Base-by-base conservation (phyloP, 805 yeast species). In the Yamadazyma akitaensis region DNA sequence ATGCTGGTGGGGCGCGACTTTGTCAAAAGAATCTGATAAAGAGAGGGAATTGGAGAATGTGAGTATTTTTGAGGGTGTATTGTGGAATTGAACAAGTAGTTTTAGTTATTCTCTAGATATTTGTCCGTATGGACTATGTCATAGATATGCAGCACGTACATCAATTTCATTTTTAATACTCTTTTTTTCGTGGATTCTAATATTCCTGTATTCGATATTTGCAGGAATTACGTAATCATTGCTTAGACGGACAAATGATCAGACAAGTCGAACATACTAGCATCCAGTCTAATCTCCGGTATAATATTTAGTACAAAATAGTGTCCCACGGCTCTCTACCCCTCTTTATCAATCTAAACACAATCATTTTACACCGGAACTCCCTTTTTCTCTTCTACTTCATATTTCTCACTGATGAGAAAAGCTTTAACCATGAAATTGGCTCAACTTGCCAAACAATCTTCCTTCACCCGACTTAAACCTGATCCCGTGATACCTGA, bases 401-500 rank as follows among this genome's bases (percentile, higher is more conserved):
- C 33, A 5, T 37, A 18, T 19, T 21, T 19, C 39, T 37, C 39
- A 37, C 28, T 17, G 21, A 37, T 37, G 40, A 37, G 16, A 37
- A 37, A 37, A 37, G 40, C 30, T 21, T 37, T 24, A 14, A 24
- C 40, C 10, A 9, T 37, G 16, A 38, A 18, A 38, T 26, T 38
- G 21, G 21, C 64, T 62, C 16, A 32, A 18, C 38, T 67, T 13
- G 67, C 70, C 26, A 68, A 67, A 50, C 53, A 60, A 33, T 44
- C 62, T 6, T 44, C 63, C 12, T 70, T 70, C 51, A 57, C 67
- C 9, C 38, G 47, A 0, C 49, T 67, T 14, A 48, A 41, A 9
- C 70, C 75, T 1, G 77, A 72, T 47, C 48, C 46, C 38, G 48
- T 53, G 33, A 60, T 71, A 32, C 56, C 58, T 18, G 52, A 62